Evolutionary conservation across 192 early-diverging fungal genomes (phyloP), one percentile per base, ranked within the genome.

Genomic region (Coemansia umbellata): DNA sequence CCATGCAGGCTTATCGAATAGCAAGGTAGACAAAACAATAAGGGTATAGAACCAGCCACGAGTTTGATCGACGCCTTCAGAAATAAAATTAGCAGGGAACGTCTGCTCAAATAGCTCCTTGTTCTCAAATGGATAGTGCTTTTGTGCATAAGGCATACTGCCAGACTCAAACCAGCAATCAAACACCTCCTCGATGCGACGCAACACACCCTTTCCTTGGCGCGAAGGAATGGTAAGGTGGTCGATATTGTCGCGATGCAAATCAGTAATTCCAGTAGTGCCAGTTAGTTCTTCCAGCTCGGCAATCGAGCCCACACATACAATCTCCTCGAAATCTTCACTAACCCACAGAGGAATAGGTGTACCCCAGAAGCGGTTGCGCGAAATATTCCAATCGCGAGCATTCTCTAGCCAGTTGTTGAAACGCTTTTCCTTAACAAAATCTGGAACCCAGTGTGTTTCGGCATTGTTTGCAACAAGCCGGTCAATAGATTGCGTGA

Each of bases 21-120:
- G 74, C 75, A 96, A 88, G 11, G 92, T 96, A 27, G 95, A 96
- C 52, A 99, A 80, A 4, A 99, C 97, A 66, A 98, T 79, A 18
- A 99, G 82, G 21, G 97, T 97, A 75, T 99, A 99, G 87, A 99
- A 99, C 97, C 97, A 99, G 40, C 97, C 97, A 68, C 97, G 93
- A 23, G 95, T 97, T 78, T 99, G 97, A 73, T 99, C 97, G 36
- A 99, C 72, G 58, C 97, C 97, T 75, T 99, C 97, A n/a, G 95
- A 91, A 64, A 99, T 95, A 74, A 99, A 99, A 67, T 99, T 90
- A 10, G 97, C 97, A 6, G 97, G 97, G 89, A 99, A 99, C 11
- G 83, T 83, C 15, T 64, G 58, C 56, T 87, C 66, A 65, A 98
- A 93, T 51, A 84, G 72, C 42, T 94, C 89, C 79, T 89, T 77